These are phyloP conservation scores for Pouteria glomerata DNA, from an alignment of 148 eudicot species.

Conservation along the genomic window DNA sequence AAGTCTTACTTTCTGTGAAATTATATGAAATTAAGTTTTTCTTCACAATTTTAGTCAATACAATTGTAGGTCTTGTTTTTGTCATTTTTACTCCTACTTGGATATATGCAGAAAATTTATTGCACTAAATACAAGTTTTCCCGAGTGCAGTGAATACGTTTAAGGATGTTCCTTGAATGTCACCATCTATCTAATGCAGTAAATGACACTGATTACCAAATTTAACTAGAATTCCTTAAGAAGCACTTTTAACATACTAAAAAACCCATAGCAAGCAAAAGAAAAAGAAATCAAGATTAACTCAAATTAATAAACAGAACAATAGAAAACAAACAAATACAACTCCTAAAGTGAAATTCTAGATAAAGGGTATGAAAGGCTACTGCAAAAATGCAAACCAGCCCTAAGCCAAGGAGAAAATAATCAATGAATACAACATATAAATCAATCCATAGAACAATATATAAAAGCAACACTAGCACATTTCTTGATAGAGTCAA, in stretches of 20 bases:
- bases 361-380: not conserved
- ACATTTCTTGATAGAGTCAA: too few relatives aligned
- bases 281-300: not conserved
- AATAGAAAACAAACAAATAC: not conserved
- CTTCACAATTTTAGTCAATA: too few relatives aligned
- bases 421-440: not conserved
- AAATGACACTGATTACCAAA: not conserved
- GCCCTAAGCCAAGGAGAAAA: not conserved
- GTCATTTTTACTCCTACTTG: too few relatives aligned
- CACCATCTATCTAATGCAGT: not conserved
- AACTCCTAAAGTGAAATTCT: not conserved
- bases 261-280: not conserved
- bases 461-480: too few relatives aligned
- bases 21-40: too few relatives aligned
- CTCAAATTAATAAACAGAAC: not conserved
- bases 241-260: not conserved
- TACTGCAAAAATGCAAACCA: not conserved
- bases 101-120: too few relatives aligned
- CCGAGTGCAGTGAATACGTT: too few relatives aligned
- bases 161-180: too few relatives aligned
- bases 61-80: too few relatives aligned
- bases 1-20: too few relatives aligned
- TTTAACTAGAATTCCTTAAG: not conserved
- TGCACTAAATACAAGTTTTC: too few relatives aligned
- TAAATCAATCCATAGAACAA: too few relatives aligned